phyloP scores from a whole-genome alignment of 139 green algal genomes.

The Chlamydomonas urium region DNA sequence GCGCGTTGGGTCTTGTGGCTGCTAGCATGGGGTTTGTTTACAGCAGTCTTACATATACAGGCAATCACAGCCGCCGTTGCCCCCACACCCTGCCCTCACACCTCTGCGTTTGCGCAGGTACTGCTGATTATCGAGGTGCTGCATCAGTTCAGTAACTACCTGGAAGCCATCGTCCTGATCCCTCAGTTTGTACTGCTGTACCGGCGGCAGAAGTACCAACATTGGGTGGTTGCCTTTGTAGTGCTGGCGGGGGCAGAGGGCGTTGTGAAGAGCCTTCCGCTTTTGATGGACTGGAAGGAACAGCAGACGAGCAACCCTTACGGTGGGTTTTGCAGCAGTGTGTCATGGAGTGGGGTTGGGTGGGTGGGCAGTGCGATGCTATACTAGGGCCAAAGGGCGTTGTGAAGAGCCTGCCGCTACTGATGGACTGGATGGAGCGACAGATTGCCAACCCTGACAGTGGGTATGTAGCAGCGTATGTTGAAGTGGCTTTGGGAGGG shows the following conservation, averaged over 20 bases:
- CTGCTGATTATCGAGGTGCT: slow-evolving; percentile 31
- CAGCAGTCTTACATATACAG: background rate
- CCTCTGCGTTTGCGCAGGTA: slow-evolving; percentile 6
- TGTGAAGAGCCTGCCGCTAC: background rate
- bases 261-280: slow-evolving; percentile 10
- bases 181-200: slow-evolving; percentile 34
- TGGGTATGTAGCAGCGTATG: too few species aligned
- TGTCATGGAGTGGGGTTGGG: background rate
- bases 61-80: background rate
- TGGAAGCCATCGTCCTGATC: slow-evolving; percentile 26
- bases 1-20: background rate
- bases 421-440: background rate
- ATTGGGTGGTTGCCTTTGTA: slow-evolving; percentile 25
- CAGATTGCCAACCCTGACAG: background rate
- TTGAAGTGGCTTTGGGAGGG: too few species aligned
- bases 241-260: slow-evolving; percentile 16
- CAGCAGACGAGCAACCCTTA: background rate
- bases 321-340: background rate
- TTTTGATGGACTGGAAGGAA: slow-evolving; percentile 18
- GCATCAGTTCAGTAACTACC: slow-evolving; percentile 27
- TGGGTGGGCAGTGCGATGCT: background rate
- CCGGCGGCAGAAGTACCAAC: slow-evolving; percentile 26
- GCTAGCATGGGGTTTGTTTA: background rate
- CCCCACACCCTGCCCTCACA: background rate
- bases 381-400: too few species aligned